phyloP scores from a whole-genome alignment of 2,329 filamentous ascomycete genomes.

The Neofusicoccum sp. region DNA sequence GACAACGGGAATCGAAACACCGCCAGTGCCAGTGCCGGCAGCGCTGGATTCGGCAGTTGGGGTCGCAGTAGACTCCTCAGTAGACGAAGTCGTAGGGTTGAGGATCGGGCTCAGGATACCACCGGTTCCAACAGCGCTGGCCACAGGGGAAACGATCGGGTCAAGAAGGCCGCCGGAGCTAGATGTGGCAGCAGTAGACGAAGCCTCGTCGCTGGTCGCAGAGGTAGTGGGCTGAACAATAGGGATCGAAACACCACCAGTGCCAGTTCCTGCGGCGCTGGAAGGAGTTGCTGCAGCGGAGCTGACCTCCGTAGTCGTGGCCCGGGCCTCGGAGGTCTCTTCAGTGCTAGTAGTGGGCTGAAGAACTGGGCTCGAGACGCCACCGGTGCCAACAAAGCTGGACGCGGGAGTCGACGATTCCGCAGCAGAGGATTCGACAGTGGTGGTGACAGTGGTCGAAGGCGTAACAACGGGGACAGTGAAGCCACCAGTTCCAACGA shows the following conservation, averaged over 20 bases:
- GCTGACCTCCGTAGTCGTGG: not conserved
- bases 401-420: slow-evolving; percentile 9
- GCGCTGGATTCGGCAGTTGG: not conserved
- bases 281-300: not conserved
- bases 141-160: slow-evolving; percentile 3
- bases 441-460: not conserved
- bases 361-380: slow-evolving; percentile 12
- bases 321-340: not conserved
- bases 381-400: slow-evolving; percentile 5
- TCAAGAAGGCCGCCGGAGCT: not conserved
- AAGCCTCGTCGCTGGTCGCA: not conserved
- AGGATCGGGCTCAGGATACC: not conserved
- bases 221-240: slow-evolving; percentile 16
- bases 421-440: not conserved
- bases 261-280: slow-evolving; percentile 9
- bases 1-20: slow-evolving; percentile 11
- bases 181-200: not conserved
- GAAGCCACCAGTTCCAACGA: slow-evolving; percentile 10
- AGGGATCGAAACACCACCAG: slow-evolving; percentile 15
- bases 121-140: slow-evolving; percentile 1
- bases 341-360: not conserved
- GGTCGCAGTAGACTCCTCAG: not conserved
- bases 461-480: slow-evolving; percentile 8
- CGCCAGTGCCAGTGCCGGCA: slow-evolving; percentile 15
- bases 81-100: not conserved